These are phyloP conservation scores for Croton laevigatus DNA, from an alignment of 441 rosid species.

Conservation along the genomic window DNA sequence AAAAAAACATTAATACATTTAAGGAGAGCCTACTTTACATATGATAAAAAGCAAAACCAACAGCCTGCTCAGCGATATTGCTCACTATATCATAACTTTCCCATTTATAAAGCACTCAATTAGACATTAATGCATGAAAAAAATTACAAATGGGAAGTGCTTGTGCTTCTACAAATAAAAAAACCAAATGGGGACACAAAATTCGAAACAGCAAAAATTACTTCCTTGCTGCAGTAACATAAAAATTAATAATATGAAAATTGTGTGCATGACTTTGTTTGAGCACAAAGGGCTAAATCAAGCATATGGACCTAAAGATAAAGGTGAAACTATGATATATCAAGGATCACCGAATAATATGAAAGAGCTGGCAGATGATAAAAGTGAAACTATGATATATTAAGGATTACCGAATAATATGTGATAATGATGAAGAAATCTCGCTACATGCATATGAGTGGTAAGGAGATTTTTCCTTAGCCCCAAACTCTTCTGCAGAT, in stretches of 20 bases:
- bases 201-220: not conserved
- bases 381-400: not conserved
- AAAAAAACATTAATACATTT: not conserved
- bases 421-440: constrained; percentile 66
- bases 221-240: not conserved
- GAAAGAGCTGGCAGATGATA: not conserved
- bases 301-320: not conserved
- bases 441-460: constrained; percentile 61
- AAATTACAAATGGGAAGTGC: not conserved
- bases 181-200: not conserved
- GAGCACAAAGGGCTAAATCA: not conserved
- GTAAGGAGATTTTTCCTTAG: constrained; percentile 81
- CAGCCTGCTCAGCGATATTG: not conserved
- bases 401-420: constrained; percentile 66
- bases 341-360: constrained; percentile 43
- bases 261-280: not conserved
- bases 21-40: not conserved
- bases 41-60: not conserved
- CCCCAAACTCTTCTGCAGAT: constrained; percentile 88
- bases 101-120: not conserved
- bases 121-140: not conserved
- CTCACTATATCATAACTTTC: not conserved
- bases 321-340: not conserved
- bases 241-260: not conserved
- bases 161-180: not conserved